These are phyloP conservation scores for Kwoniella europaea DNA, from an alignment of 768 basidiomycete species.

Conservation along the genomic window DNA sequence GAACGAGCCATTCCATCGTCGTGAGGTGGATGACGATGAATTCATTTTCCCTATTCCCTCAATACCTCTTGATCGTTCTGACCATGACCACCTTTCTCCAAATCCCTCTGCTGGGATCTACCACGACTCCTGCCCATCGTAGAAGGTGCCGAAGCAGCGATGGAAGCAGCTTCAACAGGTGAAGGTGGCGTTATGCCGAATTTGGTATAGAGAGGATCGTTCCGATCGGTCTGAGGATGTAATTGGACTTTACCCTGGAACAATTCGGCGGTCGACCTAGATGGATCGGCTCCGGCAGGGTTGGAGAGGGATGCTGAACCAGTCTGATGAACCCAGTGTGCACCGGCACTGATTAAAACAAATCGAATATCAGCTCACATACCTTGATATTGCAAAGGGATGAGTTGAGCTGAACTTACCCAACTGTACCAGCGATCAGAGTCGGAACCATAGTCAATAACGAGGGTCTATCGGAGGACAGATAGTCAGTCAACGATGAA, in stretches of 20 bases:
- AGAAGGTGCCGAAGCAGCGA: not conserved
- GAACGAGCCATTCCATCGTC: too few species aligned
- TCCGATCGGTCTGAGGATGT: constrained; percentile 78
- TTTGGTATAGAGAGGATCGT: constrained; percentile 62
- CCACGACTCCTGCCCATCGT: not conserved
- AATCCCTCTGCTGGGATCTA: constrained; percentile 5
- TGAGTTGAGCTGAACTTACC: constrained; percentile 42
- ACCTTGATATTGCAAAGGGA: not conserved
- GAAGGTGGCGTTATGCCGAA: constrained; percentile 28
- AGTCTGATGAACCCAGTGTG: constrained; percentile 43
- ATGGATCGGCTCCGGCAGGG: constrained; percentile 73
- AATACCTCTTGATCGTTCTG: constrained; percentile 15
- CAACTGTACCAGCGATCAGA: constrained; percentile 73
- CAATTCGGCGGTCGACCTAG: constrained; percentile 43
- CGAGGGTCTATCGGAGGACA: constrained; percentile 63
- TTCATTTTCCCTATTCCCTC: not conserved
- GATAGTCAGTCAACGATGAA: too few species aligned
- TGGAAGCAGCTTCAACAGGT: not conserved
- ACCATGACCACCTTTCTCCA: constrained; percentile 1
- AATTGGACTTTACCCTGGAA: constrained; percentile 71
- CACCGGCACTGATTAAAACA: constrained; percentile 57
- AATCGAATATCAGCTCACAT: constrained; percentile 7
- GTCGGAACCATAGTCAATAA: constrained; percentile 78
- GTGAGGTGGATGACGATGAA: not conserved
- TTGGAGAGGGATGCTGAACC: constrained; percentile 73